These are phyloP conservation scores for Takashimella tepidaria DNA, from an alignment of 1,284 basidiomycete species.

Conservation along the genomic window DNA sequence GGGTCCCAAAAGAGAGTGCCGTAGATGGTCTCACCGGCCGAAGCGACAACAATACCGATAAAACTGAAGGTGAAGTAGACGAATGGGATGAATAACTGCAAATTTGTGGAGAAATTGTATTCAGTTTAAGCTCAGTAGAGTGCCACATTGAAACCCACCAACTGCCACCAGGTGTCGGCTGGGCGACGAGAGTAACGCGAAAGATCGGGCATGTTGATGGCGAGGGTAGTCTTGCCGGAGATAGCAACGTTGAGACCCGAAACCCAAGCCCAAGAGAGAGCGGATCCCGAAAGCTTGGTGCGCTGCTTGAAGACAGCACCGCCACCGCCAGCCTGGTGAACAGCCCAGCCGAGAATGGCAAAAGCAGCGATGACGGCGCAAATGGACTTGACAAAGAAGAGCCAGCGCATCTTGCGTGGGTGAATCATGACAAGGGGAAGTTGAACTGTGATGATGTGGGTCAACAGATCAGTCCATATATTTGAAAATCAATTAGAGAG, in stretches of 20 bases:
- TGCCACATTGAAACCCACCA: no score
- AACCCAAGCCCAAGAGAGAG: slow-evolving; percentile 64
- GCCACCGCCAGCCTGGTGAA: slow-evolving; percentile 51
- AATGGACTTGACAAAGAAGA: slow-evolving; percentile 64
- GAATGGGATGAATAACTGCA: slow-evolving; percentile 32
- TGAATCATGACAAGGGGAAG: slow-evolving; percentile 66
- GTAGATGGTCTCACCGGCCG: slow-evolving; percentile 38
- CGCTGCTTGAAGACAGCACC: slow-evolving; percentile 54
- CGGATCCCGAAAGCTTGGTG: slow-evolving; percentile 19
- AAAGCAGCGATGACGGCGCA: slow-evolving; percentile 60
- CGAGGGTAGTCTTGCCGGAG: slow-evolving; percentile 52
- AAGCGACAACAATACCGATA: slow-evolving; percentile 53
- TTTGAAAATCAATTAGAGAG: not conserved
- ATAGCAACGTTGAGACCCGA: slow-evolving; percentile 63
- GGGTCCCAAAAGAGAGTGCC: slow-evolving; percentile 49
- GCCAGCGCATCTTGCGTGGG: slow-evolving; percentile 64
- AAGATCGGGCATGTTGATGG: slow-evolving; percentile 38
- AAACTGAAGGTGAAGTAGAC: slow-evolving; percentile 39
- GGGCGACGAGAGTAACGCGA: slow-evolving; percentile 46
- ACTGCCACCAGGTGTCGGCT: slow-evolving; percentile 30
- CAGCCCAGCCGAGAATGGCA: slow-evolving; percentile 59
- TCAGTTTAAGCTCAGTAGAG: no score
- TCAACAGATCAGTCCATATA: not conserved
- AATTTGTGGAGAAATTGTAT: no score
- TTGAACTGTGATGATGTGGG: slow-evolving; percentile 19